Percentiles rank a stretch among this genome's conserved stretches.
Conservation (phyloP, 2,329 filamentous ascomycete species). For the Penicillium sp. region DNA sequence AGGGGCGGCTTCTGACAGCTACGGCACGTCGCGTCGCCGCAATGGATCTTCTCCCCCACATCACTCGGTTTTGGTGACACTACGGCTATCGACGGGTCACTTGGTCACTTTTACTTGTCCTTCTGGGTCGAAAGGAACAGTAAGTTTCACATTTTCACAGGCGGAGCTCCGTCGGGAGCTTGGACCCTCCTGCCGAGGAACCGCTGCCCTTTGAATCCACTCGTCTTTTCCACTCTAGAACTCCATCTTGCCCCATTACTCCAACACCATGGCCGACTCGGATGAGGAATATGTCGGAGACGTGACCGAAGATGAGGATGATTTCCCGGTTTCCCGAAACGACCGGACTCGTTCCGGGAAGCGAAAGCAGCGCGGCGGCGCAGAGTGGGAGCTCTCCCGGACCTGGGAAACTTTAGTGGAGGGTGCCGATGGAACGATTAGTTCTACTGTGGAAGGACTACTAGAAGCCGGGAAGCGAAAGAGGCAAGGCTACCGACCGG, state of each 20-base stretch:
- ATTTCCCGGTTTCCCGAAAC: conserved; percentile 20
- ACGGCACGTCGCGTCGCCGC: conserved; percentile 26
- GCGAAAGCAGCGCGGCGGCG: conserved; percentile 37
- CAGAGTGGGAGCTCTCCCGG: conserved; percentile 46
- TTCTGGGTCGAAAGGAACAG: conserved; percentile 1
- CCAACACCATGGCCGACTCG: conserved; percentile 41
- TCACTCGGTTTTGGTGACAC: conserved; percentile 12
- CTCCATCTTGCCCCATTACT: conserved; percentile 19
- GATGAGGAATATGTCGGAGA: conserved; percentile 52
- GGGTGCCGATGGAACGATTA: conserved; percentile 71
- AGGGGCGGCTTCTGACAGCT: conserved; percentile 24
- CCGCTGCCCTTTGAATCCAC: conserved; percentile 3
- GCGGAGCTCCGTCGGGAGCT: conserved; percentile 31
- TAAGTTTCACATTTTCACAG: not conserved
- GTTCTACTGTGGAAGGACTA: conserved; percentile 63
- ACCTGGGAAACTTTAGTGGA: conserved; percentile 68
- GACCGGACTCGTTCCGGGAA: conserved; percentile 28
- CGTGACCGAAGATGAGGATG: conserved; percentile 44
- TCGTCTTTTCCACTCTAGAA: conserved; percentile 4
- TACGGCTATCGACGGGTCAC: conserved; percentile 22
- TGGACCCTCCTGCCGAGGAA: conserved; percentile 21
- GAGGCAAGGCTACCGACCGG: conserved; percentile 42
- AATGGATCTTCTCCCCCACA: conserved; percentile 37
- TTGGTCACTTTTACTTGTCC: not conserved
- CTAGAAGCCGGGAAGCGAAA: conserved; percentile 79